Evolutionary conservation across 2,329 filamentous ascomycete genomes (phyloP), one percentile per base, ranked within the genome.

Genomic region (Botrytis squamosa): DNA sequence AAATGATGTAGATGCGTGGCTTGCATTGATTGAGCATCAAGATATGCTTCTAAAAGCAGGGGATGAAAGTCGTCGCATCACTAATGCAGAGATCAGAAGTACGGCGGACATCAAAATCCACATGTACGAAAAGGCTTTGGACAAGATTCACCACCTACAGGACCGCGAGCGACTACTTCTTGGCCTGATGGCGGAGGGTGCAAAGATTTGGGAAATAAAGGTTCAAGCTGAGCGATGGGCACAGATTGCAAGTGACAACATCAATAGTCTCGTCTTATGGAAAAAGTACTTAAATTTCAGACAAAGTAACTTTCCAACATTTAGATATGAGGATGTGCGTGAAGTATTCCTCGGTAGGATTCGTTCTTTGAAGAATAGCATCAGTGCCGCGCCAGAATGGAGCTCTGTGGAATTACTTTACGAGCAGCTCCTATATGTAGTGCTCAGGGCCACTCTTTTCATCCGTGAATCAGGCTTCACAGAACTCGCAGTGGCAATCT

Each of bases 71-170:
- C 85, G 80, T 60, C 85, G 82, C 57, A 83, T 85, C 38, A 90
- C 89, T 0, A 84, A 85, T 42, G 88, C 90, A 4, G 92, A 96
- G 79, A 84, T 85, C 69, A 87, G 87, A 75, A 91, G 91, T 75
- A 88, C 93, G 72, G 90, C 93, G 5, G 92, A 96, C 76, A 89
- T 97, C 72, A 95, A 93, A 77, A 84, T 97, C 3, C 90, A 91
- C 2, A 89, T 97, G 75, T 93, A 95, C 75, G 90, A 95, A 76
- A 90, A 93, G 75, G 95, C 95, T 0, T 81, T 97, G 12, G 83
- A 85, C 18, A 88, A 91, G 64, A 85, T 88, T 9, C 80, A 81
- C 0, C 82, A 84, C 55, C 63, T 80, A 29, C 67, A 82, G 29
- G 86, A 87, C 60, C 86, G 88, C 25, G 88, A 92, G 74, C 83